phyloP scores from a whole-genome alignment of 805 yeast species.

The Barnettozyma vustinii region DNA sequence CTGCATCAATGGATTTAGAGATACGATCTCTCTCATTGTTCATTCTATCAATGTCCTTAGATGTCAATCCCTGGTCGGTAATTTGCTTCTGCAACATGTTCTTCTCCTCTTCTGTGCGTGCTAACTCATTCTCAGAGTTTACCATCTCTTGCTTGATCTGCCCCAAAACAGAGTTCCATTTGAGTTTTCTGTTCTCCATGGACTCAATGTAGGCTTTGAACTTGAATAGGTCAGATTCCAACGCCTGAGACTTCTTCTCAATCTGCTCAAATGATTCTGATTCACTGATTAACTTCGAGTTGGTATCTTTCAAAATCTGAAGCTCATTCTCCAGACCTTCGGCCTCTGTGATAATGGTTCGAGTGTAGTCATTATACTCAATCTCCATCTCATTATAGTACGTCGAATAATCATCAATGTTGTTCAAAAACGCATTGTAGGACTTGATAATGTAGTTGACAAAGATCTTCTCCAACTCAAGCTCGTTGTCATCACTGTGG shows the following conservation, averaged over 20 bases:
- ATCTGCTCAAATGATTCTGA: constrained; percentile 44
- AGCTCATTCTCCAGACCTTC: constrained; percentile 37
- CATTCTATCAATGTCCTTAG: constrained; percentile 58
- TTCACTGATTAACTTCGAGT: constrained; percentile 38
- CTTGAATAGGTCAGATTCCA: constrained; percentile 65
- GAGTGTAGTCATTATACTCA: constrained; percentile 48
- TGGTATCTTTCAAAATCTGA: constrained; percentile 32
- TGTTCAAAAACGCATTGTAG: constrained; percentile 60
- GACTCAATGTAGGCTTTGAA: constrained; percentile 67
- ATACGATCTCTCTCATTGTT: constrained; percentile 57
- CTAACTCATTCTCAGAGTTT: constrained; percentile 37
- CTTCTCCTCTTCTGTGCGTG: constrained; percentile 37
- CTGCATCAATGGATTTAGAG: constrained; percentile 46
- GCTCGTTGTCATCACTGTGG: constrained; percentile 27
- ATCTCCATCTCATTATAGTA: constrained; percentile 49
- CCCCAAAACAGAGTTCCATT: constrained; percentile 58
- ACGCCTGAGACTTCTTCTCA: constrained; percentile 51
- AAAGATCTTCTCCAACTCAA: constrained; percentile 39
- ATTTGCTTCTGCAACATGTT: constrained; percentile 39
- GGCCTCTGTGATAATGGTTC: constrained; percentile 43
- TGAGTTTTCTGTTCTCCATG: constrained; percentile 56
- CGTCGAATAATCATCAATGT: constrained; percentile 55
- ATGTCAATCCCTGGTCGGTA: constrained; percentile 50
- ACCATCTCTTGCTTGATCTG: constrained; percentile 52
- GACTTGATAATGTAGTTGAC: constrained; percentile 59